phyloP scores from a whole-genome alignment of 176 grass and related monocot genomes.

The Oropetium thomaeum region DNA sequence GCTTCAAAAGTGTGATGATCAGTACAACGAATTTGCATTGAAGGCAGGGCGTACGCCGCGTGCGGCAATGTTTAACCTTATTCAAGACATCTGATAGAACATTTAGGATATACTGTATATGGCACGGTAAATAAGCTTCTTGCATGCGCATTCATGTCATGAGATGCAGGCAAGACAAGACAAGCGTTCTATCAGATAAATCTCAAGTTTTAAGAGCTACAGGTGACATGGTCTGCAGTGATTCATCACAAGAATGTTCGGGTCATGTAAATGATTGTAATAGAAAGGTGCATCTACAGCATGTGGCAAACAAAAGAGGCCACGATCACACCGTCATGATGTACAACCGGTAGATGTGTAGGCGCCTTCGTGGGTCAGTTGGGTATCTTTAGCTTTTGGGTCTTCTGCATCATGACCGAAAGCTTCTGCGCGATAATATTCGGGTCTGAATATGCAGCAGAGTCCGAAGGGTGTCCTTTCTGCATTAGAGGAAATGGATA shows the following conservation, averaged over 20 bases:
- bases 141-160: neutral
- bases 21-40: too few species aligned
- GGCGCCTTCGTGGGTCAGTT: slow-evolving; percentile 28
- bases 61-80: neutral
- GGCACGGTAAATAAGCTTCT: neutral
- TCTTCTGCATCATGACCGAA: slow-evolving; percentile 61
- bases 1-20: too few species aligned
- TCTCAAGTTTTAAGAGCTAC: neutral
- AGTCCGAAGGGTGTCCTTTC: slow-evolving; percentile 66
- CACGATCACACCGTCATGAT: neutral
- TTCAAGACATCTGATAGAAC: slow-evolving; percentile 28
- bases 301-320: neutral
- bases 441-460: slow-evolving; percentile 65
- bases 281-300: slow-evolving; percentile 1
- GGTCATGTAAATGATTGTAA: neutral
- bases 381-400: slow-evolving; percentile 61
- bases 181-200: neutral
- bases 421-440: slow-evolving; percentile 68
- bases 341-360: neutral
- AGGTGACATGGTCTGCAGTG: neutral
- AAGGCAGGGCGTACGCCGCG: slow-evolving; percentile 40
- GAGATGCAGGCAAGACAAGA: neutral
- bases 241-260: neutral
- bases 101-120: neutral
- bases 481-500: slow-evolving; percentile 31